Base-by-base conservation (phyloP, 148 eudicot genomes). In the Nepenthes gracilis region DNA sequence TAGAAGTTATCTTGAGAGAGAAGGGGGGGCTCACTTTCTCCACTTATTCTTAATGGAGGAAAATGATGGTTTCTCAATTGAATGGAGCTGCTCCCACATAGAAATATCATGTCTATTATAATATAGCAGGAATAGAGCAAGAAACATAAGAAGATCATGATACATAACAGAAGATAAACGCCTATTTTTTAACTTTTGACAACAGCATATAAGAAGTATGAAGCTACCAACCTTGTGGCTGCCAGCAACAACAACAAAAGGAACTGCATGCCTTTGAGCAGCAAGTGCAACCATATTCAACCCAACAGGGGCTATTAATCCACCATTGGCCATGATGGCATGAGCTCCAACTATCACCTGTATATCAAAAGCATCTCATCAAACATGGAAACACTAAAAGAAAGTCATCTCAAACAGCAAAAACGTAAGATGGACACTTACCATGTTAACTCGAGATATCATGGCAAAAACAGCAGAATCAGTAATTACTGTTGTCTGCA, bases 321-420 rank as follows among this genome's bases (percentile, higher is more conserved):
- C 96, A 62, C 99, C 99, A 81, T 93, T 93, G 49, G 97, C 95
- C 99, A 93, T 93, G 70, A 93, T 81, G 66, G 95, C 97, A 81
- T 93, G 99, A 80, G 99, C 97, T 81, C 99, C 99, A 58, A 93
- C 99, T 60, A 93, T 86, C 49, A 93, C 99, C 99, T 93, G 65
- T 50, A 64, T 47, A 67, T 36, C 33, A 58, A 38, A 37, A 61
- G 40, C 35, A 9, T 54, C 23, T 54, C 33, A n/a, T 43, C 14
- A 63, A 64, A 36, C 35, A 33, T 10, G 1, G 36, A 63, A 45
- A 37, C 15, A 55, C 49, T 4, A 14, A 57, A 2, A 52, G 23
- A 58, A 34, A 57, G 53, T 23, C 47, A 34, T 54, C 36, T 2
- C 36, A 53, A 34, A 32, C 23, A 15, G 13, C 47, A 2, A 57